Base-by-base conservation (phyloP, 2,329 filamentous ascomycete genomes). In the Alternaria atra region DNA sequence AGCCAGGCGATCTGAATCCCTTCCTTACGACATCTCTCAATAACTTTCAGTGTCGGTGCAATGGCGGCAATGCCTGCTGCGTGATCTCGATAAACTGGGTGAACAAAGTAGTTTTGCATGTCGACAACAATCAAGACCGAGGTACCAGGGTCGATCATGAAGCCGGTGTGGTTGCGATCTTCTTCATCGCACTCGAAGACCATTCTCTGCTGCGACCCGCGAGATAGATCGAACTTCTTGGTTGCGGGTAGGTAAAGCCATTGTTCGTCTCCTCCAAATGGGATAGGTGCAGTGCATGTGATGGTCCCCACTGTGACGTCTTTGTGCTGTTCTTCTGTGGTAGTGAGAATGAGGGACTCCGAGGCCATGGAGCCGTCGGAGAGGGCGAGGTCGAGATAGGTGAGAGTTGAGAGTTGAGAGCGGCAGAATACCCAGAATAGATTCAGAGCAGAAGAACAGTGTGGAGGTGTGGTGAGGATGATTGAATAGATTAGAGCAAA, bases 41-140 rank as follows among this genome's bases (percentile, higher is more conserved):
- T 79, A 30, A 79, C 77, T 29, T 72, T 76, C 60, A 80, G 47
- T 12, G 76, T 74, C 12, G 80, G 79, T 15, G 75, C 65, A 13
- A 81, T 65, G 15, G 79, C 68, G 12, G 69, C 69, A n/a, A 74
- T 55, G 4, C 73, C 71, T 53, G 71, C 69, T 3, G 67, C 63
- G 47, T 77, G 74, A 39, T 75, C 61, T 34, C 70, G 71, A 55
- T 74, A 74, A 7, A 70, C 60, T 4, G 73, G 72, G 46, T 76
- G 67, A 46, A 81, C 66, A 64, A 81, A 81, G 68, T 80, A 81
- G 66, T 81, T 81, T 57, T 81, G 80, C 79, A 81, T 81, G 65
- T 81, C 79, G 53, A 81, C 74, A 32, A 81, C 69, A 29, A 81
- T 74, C 30, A 81, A 64, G 27, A 80, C 70, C 2, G 80, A 77